Evolutionary conservation across 2,329 filamentous ascomycete genomes (phyloP).

Genomic region (Scytalidium sp.): DNA sequence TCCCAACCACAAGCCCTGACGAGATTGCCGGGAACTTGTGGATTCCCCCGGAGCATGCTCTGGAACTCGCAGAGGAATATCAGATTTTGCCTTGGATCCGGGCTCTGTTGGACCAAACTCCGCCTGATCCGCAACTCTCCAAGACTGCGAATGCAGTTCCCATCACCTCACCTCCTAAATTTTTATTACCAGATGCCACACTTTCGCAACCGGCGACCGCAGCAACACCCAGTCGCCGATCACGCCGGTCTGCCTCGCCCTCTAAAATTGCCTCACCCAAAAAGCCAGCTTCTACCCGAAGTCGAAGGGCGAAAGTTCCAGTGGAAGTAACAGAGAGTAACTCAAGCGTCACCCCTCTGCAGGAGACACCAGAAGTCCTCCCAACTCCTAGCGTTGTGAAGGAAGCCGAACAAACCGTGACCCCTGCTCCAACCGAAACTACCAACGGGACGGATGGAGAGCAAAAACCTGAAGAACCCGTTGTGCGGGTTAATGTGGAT

Average conservation of each 20-base stretch:
- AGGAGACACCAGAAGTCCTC: constrained; percentile 3
- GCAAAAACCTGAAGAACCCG: constrained; percentile 42
- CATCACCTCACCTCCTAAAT: constrained; percentile 77
- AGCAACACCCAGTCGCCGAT: constrained; percentile 37
- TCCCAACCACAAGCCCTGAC: constrained; percentile 77
- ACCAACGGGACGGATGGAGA: neutral
- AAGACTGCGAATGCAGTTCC: constrained; percentile 43
- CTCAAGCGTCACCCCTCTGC: constrained; percentile 39
- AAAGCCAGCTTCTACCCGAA: constrained; percentile 22
- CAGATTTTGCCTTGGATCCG: constrained; percentile 82
- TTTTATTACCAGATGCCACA: constrained; percentile 46
- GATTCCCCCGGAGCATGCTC: constrained; percentile 81
- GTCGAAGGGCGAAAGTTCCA: constrained; percentile 43
- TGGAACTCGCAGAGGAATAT: constrained; percentile 84
- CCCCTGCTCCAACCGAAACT: constrained; percentile 11
- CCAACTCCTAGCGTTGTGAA: neutral
- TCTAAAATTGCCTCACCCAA: constrained; percentile 47
- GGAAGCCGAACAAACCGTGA: constrained; percentile 32
- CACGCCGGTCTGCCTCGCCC: constrained; percentile 57
- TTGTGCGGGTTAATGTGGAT: constrained; percentile 69
- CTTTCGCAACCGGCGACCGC: constrained; percentile 29
- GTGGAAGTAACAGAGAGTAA: constrained; percentile 39
- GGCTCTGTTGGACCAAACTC: constrained; percentile 85
- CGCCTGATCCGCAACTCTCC: constrained; percentile 54
- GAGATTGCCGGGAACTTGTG: constrained; percentile 97